phyloP scores from a whole-genome alignment of 1,284 basidiomycete species.

The Caloboletus firmus region DNA sequence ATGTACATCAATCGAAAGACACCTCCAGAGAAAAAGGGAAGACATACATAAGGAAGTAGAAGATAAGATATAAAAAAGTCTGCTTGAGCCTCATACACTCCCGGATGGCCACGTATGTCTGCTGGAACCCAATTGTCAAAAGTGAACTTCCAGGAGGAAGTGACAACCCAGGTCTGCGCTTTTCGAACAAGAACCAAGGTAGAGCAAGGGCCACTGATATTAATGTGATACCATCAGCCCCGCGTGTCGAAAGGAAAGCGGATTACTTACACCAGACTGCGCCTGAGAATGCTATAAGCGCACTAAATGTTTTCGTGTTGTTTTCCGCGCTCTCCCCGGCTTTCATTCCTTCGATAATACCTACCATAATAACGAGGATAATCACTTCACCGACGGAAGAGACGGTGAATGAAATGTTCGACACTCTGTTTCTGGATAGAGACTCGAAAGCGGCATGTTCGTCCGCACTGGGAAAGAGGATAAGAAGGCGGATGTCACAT shows the following conservation, averaged over 20 bases:
- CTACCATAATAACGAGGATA: conserved; percentile 74
- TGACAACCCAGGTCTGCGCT: conserved; percentile 63
- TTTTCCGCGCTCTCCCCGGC: conserved; percentile 65
- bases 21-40: neutral
- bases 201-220: conserved; percentile 63
- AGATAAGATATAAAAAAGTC: conserved; percentile 72
- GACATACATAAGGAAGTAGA: conserved; percentile 73
- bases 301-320: conserved; percentile 78
- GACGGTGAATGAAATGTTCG: conserved; percentile 76
- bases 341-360: conserved; percentile 69
- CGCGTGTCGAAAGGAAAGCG: neutral
- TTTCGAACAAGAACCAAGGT: conserved; percentile 77
- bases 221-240: neutral
- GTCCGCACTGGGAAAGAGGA: conserved; percentile 43
- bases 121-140: conserved; percentile 69
- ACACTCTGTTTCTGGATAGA: conserved; percentile 72
- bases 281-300: conserved; percentile 73
- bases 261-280: conserved; percentile 69
- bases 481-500: conserved; percentile 1
- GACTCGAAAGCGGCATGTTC: conserved; percentile 66
- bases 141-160: conserved; percentile 65
- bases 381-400: conserved; percentile 71
- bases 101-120: conserved; percentile 64
- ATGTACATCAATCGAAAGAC: neutral
- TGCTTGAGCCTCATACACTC: conserved; percentile 74